Conservation (phyloP, 208 protist species). For the Leishmania aethiopica region DNA sequence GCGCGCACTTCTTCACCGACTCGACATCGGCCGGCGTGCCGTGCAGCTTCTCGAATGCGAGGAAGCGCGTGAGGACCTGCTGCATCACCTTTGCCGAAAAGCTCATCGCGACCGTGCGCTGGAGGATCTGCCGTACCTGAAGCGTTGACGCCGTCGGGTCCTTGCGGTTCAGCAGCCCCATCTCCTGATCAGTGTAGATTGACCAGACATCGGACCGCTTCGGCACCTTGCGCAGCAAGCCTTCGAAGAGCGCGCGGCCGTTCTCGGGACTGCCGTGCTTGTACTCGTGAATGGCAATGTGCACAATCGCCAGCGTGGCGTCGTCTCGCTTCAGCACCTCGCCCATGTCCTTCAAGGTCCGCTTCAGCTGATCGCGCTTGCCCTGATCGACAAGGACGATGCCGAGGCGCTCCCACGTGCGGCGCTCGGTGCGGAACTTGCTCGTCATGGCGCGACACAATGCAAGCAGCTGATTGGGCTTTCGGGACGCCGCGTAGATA, state of each 20-base stretch:
- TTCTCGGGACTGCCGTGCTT: conserved; percentile 79
- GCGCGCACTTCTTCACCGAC: conserved; percentile 93
- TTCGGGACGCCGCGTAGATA: conserved; percentile 78
- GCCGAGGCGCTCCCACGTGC: conserved; percentile 83
- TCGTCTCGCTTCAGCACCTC: conserved; percentile 62
- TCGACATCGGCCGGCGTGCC: conserved; percentile 84
- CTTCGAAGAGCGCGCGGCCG: conserved; percentile 90
- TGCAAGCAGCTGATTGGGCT: conserved; percentile 78
- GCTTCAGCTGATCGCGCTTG: conserved; percentile 88
- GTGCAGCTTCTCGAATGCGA: conserved; percentile 95
- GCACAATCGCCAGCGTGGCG: conserved; percentile 60
- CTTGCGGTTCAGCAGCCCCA: conserved; percentile 61
- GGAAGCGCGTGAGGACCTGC: conserved; percentile 96
- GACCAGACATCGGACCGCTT: conserved; percentile 92
- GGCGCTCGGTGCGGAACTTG: conserved; percentile 77
- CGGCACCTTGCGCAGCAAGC: conserved; percentile 80
- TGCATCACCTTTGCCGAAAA: conserved; percentile 91
- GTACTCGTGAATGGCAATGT: conserved; percentile 87
- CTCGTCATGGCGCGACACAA: conserved; percentile 83
- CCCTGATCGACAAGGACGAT: conserved; percentile 73
- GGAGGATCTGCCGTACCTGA: conserved; percentile 73
- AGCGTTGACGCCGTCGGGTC: conserved; percentile 41
- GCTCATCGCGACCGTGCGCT: conserved; percentile 80
- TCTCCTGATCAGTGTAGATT: conserved; percentile 90
- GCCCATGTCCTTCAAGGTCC: conserved; percentile 84